Evolutionary conservation across 345 rosid species (phyloP), one percentile per base, ranked within the genome.

Genomic region (Cardiospermum halicacabum): DNA sequence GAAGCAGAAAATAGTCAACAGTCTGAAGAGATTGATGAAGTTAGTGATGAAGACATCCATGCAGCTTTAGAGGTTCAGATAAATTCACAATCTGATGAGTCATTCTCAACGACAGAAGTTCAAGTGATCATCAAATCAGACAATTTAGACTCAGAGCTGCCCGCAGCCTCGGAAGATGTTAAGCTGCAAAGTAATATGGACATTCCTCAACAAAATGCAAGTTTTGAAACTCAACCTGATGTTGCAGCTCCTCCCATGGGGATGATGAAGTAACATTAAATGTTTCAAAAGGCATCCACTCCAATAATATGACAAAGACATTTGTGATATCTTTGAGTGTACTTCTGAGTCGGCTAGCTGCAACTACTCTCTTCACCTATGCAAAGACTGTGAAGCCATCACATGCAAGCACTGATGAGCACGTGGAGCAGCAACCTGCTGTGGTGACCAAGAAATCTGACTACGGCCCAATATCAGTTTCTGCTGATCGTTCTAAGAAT

Each of bases 341-440:
- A 30, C 54, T 81, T 47, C 43, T 81, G 48, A 65, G 79, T 70
- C 69, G 84, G 54, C 62, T 80, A 9, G 80, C 78, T 64, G 71
- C 54, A 13, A 57, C 59, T 45, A 59, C 82, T 68, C 72, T 76
- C 68, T 72, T 76, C 60, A 28, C 73, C 45, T 59, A 56, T 58
- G 2, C 64, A 60, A 85, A 62, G 64, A 81, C 60, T 71, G 63
- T 31, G 50, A 74, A 50, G 31, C 47, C 62, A 25, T 21, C 57
- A 4, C 43, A 34, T 21, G 12, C 36, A 68, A 64, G 39, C n/a
- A n/a, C n/a, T n/a, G n/a, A 50, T 18, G 22, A 34, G 39, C 39
- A 34, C 3, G 45, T 18, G 59, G 56, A 69, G 22, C 76, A 69
- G 51, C 69, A n/a, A n/a, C n/a, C n/a, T n/a, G n/a, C 72, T n/a